Evolutionary conservation across 768 basidiomycete species (phyloP).

Genomic region (Calocera cornea): DNA sequence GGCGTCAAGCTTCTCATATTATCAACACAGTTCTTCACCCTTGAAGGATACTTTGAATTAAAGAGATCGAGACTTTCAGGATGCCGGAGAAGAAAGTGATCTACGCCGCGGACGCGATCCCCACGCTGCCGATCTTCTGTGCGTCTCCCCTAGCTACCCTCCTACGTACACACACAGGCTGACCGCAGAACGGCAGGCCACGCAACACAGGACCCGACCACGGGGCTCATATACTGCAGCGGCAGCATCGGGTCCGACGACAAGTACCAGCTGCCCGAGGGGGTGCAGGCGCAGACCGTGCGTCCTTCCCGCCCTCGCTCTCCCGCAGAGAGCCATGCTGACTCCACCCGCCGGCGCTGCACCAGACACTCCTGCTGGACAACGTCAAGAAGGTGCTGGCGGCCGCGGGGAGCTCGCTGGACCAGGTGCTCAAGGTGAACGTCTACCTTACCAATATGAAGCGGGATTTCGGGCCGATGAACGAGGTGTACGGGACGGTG

Average conservation of each 20-base stretch:
- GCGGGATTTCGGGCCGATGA: constrained; percentile 2
- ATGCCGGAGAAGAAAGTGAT: neutral
- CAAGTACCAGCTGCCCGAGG: neutral
- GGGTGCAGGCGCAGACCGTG: neutral
- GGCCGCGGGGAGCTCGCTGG: neutral
- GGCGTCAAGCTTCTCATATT: too few relatives aligned
- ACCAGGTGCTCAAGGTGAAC: neutral
- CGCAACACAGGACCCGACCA: neutral
- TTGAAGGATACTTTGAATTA: too few relatives aligned
- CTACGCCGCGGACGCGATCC: neutral
- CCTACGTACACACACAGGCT: neutral
- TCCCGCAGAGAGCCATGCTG: neutral
- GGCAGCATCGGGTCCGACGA: neutral
- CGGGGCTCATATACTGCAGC: neutral
- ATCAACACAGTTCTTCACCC: too few relatives aligned
- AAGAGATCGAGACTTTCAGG: too few relatives aligned
- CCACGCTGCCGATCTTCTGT: neutral
- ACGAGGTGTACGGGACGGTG: constrained; percentile 2
- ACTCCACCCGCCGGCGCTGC: too few relatives aligned
- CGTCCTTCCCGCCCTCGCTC: neutral
- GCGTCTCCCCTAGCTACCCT: neutral
- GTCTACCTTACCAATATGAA: neutral
- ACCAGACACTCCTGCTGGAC: neutral
- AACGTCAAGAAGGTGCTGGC: neutral
- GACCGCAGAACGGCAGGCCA: neutral